A percentile compares a stretch with the other conserved stretches of the same genome.
phyloP scores from a whole-genome alignment of 2,329 filamentous ascomycete genomes.

The Pseudocercospora crystallina region DNA sequence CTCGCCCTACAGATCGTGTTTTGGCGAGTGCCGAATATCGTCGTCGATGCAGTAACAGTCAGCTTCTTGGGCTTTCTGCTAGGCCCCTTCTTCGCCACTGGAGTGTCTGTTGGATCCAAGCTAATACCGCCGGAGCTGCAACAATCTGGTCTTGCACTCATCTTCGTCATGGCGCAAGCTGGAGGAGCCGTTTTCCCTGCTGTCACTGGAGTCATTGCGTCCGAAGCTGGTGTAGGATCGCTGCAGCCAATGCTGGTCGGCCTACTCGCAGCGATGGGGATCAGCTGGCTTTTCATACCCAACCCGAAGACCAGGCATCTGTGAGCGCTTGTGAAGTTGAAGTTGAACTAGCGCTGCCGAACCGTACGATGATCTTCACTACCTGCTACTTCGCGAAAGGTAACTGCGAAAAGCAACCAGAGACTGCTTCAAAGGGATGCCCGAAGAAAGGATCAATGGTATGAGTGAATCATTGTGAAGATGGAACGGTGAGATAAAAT shows the following conservation, averaged over 20 bases:
- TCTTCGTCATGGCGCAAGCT: constrained; percentile 27
- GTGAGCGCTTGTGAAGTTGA: no score
- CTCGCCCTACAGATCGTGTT: constrained; percentile 59
- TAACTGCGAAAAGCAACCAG: no score
- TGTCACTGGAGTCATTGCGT: constrained; percentile 23
- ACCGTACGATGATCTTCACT: no score
- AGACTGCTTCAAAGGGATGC: no score
- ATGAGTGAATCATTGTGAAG: no score
- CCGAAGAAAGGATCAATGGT: no score
- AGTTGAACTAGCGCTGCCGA: no score
- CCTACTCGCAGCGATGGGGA: constrained; percentile 43
- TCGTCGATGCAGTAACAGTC: constrained; percentile 55
- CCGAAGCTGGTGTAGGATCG: constrained; percentile 46
- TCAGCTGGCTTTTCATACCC: constrained; percentile 20
- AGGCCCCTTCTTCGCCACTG: constrained; percentile 59
- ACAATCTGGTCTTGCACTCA: constrained; percentile 44
- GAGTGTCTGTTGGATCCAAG: constrained; percentile 55
- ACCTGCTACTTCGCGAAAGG: no score
- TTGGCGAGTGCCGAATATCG: constrained; percentile 52
- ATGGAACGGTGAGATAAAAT: no score
- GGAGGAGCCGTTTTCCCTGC: constrained; percentile 24
- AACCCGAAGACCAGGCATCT: constrained; percentile 20
- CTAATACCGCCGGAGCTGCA: constrained; percentile 51
- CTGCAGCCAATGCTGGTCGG: constrained; percentile 55
- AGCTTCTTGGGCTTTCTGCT: constrained; percentile 59